phyloP scores from a whole-genome alignment of 805 yeast species.

The Hanseniaspora meyeri region DNA sequence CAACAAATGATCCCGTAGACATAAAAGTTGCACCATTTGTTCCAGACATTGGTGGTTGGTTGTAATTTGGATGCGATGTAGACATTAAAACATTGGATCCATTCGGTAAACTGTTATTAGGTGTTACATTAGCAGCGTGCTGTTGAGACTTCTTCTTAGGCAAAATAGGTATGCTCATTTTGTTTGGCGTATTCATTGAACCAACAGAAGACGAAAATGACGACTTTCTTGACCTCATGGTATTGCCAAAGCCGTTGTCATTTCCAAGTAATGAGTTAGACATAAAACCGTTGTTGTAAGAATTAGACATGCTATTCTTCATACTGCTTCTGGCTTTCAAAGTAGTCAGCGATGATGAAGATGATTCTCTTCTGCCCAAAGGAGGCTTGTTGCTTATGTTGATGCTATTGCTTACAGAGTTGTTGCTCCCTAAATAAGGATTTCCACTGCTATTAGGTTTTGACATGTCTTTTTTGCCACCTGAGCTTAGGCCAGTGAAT shows the following conservation, averaged over 20 bases:
- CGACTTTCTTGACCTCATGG: constrained; percentile 22
- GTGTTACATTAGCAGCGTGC: background rate
- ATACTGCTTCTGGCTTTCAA: constrained; percentile 10
- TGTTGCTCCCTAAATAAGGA: background rate
- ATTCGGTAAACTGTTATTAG: background rate
- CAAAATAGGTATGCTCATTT: constrained; percentile 26
- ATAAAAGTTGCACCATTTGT: constrained; percentile 4
- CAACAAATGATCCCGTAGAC: constrained; percentile 11
- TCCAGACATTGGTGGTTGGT: background rate
- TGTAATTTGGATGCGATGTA: constrained; percentile 9
- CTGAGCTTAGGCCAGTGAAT: background rate
- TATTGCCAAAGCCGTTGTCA: background rate
- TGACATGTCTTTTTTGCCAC: background rate
- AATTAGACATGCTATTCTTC: background rate
- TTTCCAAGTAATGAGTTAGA: background rate
- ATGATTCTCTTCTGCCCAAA: constrained; percentile 10
- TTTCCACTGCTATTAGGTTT: background rate
- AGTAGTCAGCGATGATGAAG: constrained; percentile 12
- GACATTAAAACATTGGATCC: constrained; percentile 8
- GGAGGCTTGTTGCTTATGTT: background rate
- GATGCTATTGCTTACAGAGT: constrained; percentile 11
- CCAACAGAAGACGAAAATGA: constrained; percentile 26
- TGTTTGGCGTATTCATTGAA: constrained; percentile 24
- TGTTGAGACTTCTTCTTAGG: constrained; percentile 22
- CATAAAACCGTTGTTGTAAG: background rate